Evolutionary conservation across 495 filamentous ascomycete species (phyloP), one percentile per base, ranked within the genome.

Genomic region (Lichina pygmaea): DNA sequence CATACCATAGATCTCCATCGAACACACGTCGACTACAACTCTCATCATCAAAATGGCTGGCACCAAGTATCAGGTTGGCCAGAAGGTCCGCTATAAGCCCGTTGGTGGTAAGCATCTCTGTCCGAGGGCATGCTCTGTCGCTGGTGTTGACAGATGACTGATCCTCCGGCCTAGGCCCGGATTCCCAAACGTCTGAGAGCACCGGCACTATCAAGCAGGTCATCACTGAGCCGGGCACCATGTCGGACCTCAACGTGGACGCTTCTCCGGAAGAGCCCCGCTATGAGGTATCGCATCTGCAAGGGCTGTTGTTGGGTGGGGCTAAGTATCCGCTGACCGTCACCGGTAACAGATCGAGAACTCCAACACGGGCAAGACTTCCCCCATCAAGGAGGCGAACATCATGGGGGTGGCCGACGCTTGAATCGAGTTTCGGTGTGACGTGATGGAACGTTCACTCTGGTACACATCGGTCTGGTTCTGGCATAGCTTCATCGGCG

Each of bases 11-110:
- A 24, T 4, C 24, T 24, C 24, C 4, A 4, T 24, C 4, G 24
- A 4, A 4, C 4, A 24, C 1, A 1, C 4, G 24, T 24, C 24
- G 24, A 24, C 24, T 24, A 1, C 4, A 2, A 24, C 24, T 24
- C 24, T 24, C 4, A 4, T 24, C 24, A 24, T 24, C 24, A 24
- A 24, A 2, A 24, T 24, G 24, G 24, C 24, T 24, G 24, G 24
- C 24, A 24, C 24, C 24, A 24, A 24, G 24, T 24, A 24, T 24
- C 24, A 43, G 15, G 42, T 17, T 12, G 60, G 60, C 30, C 49
- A 62, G 15, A 42, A 50, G 32, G 60, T 62, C 30, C 58, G 60
- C 36, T 62, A 62, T 52, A 61, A 62, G 58, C 60, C 60, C 33
- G 57, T 62, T 33, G 60, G 60, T 42, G 60, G 58, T 57, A 41